Percentiles rank a stretch among this genome's conserved stretches.
Evolutionary conservation across 2,329 filamentous ascomycete genomes (phyloP).

Genomic region (Alternaria incomplexa): DNA sequence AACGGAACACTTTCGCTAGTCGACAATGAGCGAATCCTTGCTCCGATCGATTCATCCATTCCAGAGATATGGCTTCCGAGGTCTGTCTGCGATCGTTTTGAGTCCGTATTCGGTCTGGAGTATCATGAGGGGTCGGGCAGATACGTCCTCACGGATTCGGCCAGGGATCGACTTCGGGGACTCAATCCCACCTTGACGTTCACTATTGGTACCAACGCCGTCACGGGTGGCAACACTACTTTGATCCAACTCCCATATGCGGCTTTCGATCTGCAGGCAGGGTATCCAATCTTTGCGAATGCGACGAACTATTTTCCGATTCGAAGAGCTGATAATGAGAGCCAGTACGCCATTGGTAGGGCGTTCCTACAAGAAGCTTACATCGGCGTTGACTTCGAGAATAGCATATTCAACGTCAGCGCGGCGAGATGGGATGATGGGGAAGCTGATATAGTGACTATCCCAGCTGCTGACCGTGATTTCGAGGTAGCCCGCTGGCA

Average conservation of each 20-base stretch:
- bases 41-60: not conserved
- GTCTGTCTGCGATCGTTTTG: not conserved
- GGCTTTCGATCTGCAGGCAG: slow-evolving; percentile 52
- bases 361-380: slow-evolving; percentile 71
- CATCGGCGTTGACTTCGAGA: slow-evolving; percentile 52
- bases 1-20: not conserved
- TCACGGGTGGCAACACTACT: not conserved
- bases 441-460: not conserved
- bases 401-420: slow-evolving; percentile 39
- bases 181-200: not conserved
- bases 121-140: not conserved
- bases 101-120: not conserved
- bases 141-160: not conserved
- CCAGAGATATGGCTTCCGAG: not conserved
- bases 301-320: slow-evolving; percentile 72
- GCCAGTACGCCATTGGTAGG: slow-evolving; percentile 66
- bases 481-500: fast-evolving
- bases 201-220: not conserved
- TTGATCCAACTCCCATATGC: slow-evolving; percentile 52
- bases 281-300: slow-evolving; percentile 62
- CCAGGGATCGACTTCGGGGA: not conserved
- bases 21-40: not conserved
- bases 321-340: slow-evolving; percentile 59
- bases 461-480: too few species aligned
- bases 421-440: not conserved